Percentiles rank a stretch among this genome's conserved stretches.
Conservation (phyloP, 2,329 filamentous ascomycete genomes). For the Aspergillus fijiensis region DNA sequence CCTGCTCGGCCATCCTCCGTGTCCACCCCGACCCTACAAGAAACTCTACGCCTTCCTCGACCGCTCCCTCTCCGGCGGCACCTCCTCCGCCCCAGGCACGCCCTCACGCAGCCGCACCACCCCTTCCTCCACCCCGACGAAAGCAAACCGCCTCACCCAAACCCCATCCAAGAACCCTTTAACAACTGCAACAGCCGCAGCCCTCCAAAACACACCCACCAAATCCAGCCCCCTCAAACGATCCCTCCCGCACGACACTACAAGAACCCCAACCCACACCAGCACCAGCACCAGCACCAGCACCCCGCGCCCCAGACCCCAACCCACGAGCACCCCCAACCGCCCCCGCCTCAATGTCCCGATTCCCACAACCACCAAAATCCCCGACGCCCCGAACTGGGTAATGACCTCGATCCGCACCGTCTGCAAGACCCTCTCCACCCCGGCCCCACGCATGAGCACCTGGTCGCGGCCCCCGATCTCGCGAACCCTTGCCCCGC, state of each 20-base stretch:
- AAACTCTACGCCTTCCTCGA: conserved; percentile 80
- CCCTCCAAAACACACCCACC: conserved; percentile 42
- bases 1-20: conserved; percentile 72
- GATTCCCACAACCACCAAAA: conserved; percentile 25
- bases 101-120: conserved; percentile 28
- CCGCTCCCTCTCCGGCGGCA: conserved; percentile 56
- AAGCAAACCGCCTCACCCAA: conserved; percentile 15
- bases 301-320: conserved; percentile 17
- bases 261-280: conserved; percentile 18
- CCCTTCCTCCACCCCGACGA: conserved; percentile 41
- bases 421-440: conserved; percentile 62
- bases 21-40: conserved; percentile 77
- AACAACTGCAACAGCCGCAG: conserved; percentile 27
- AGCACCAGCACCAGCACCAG: background rate
- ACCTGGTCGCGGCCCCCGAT: conserved; percentile 39
- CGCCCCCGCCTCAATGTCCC: conserved; percentile 19
- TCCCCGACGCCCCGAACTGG: conserved; percentile 59
- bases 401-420: conserved; percentile 66
- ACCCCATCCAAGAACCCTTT: conserved; percentile 31
- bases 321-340: conserved; percentile 6
- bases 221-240: conserved; percentile 41
- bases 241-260: conserved; percentile 30
- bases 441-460: conserved; percentile 45
- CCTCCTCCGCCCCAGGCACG: conserved; percentile 35
- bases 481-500: conserved; percentile 60